phyloP scores from a whole-genome alignment of 176 grass and related monocot species.

The Oryza punctata region DNA sequence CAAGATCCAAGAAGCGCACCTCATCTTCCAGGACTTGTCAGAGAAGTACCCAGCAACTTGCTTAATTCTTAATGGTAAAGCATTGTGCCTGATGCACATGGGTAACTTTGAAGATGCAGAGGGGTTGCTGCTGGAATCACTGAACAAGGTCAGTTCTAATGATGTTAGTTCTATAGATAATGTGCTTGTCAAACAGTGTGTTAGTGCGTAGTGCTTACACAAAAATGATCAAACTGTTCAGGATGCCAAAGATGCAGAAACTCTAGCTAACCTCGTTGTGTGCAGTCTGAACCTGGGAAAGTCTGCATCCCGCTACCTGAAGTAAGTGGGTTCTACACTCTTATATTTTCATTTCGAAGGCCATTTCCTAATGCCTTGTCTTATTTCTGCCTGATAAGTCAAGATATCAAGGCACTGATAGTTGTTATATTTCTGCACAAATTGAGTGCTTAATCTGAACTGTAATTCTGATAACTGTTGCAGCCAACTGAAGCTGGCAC shows the following conservation, averaged over 20 bases:
- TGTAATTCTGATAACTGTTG: conserved; percentile 26
- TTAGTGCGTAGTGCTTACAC: no score
- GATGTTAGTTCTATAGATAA: neutral
- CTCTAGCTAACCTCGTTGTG: conserved; percentile 66
- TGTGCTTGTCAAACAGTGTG: neutral
- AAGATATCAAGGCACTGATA: neutral
- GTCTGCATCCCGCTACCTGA: conserved; percentile 66
- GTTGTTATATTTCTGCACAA: neutral
- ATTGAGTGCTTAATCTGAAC: conserved; percentile 8
- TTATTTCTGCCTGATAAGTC: neutral
- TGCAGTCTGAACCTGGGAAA: conserved; percentile 85
- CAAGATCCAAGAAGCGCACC: conserved; percentile 77
- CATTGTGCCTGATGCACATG: conserved; percentile 80
- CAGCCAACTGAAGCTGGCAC: conserved; percentile 76
- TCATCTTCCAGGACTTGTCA: conserved; percentile 81
- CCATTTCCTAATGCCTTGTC: neutral
- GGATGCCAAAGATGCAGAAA: conserved; percentile 84
- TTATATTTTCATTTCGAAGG: neutral
- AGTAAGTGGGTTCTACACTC: conserved; percentile 42
- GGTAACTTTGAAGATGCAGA: conserved; percentile 76
- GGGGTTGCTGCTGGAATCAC: conserved; percentile 69
- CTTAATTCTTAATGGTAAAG: conserved; percentile 74
- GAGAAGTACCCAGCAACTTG: conserved; percentile 79
- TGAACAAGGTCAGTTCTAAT: conserved; percentile 61
- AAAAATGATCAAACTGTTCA: conserved; percentile 21